Conservation (phyloP, 73 alveolate species). For the Tetrahymena malaccensis region DNA sequence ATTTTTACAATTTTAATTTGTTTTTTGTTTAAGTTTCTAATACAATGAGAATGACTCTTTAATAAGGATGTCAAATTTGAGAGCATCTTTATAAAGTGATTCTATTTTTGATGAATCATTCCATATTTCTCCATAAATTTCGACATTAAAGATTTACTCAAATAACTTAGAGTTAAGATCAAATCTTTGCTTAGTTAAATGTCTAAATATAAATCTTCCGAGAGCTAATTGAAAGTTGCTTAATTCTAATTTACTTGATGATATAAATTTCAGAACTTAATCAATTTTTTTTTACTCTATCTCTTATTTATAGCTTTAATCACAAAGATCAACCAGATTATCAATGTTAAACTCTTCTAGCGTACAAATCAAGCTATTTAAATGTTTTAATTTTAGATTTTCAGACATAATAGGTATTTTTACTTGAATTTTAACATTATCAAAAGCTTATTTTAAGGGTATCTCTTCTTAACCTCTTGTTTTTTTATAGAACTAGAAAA, state of each 20-base stretch:
- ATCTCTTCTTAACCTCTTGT: neutral
- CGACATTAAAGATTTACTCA: neutral
- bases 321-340: neutral
- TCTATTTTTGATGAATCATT: neutral
- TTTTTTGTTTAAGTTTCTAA: neutral
- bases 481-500: neutral
- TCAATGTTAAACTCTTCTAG: neutral
- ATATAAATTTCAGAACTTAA: neutral
- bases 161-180: neutral
- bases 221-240: neutral
- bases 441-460: neutral
- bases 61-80: neutral
- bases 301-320: neutral
- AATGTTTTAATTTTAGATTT: neutral
- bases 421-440: neutral
- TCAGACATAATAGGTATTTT: neutral
- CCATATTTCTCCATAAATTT: neutral
- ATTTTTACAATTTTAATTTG: neutral
- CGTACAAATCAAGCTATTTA: neutral
- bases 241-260: neutral
- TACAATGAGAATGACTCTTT: neutral
- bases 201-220: neutral
- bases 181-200: neutral
- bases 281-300: neutral
- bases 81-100: neutral